Percentiles rank a stretch among this genome's conserved stretches.
phyloP scores from a whole-genome alignment of 164 flowering plant genomes.

The Macadamia tetraphylla region DNA sequence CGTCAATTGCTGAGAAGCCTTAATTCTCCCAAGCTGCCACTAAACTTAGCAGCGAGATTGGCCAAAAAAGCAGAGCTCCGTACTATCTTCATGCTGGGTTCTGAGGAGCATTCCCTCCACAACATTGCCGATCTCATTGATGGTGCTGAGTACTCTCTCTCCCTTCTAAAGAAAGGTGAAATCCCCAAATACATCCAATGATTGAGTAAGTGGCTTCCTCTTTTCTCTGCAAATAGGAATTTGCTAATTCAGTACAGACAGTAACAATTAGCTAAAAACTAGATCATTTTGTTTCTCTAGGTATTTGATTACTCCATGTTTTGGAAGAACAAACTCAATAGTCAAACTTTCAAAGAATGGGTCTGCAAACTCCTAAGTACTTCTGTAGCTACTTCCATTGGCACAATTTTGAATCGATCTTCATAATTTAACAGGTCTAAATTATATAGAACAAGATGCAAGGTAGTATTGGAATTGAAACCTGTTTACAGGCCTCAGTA shows the following conservation, averaged over 20 bases:
- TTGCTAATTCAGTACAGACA: too few relatives aligned
- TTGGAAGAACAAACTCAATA: too few relatives aligned
- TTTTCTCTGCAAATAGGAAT: too few relatives aligned
- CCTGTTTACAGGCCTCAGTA: conserved; percentile 73
- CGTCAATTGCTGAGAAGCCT: conserved; percentile 26
- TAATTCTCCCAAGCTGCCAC: neutral
- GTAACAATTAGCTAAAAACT: too few relatives aligned
- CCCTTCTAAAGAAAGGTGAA: conserved; percentile 27
- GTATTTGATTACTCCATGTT: too few relatives aligned
- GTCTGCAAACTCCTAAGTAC: too few relatives aligned
- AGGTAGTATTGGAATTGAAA: conserved; percentile 9
- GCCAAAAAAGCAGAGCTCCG: conserved; percentile 22
- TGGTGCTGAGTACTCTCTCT: conserved; percentile 28
- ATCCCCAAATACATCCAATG: conserved; percentile 22
- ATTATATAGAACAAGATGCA: neutral
- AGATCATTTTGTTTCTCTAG: too few relatives aligned
- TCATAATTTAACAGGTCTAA: too few relatives aligned
- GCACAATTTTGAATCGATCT: too few relatives aligned
- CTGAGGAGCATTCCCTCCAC: conserved; percentile 25
- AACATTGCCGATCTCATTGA: conserved; percentile 9
- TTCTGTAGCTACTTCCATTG: too few relatives aligned
- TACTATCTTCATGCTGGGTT: too few relatives aligned
- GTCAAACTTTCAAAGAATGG: too few relatives aligned
- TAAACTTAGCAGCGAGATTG: conserved; percentile 22
- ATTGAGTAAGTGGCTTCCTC: neutral